Conservation (phyloP, 116 monocot species). For the Cymodocea nodosa region DNA sequence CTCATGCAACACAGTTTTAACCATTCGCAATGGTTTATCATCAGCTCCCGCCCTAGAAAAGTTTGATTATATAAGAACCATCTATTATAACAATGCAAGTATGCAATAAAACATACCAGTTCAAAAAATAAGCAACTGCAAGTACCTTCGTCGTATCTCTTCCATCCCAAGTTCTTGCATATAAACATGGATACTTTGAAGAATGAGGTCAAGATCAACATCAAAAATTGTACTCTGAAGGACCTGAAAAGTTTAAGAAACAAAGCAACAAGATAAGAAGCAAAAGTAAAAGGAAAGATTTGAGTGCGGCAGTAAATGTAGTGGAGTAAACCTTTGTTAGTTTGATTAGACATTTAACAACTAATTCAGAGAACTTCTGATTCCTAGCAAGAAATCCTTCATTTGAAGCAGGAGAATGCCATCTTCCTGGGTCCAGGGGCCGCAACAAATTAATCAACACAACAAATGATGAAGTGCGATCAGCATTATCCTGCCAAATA, state of each 20-base stretch:
- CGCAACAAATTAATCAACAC: slow-evolving; percentile 84
- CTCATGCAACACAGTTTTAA: slow-evolving; percentile 98
- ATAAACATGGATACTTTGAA: slow-evolving; percentile 95
- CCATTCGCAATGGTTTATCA: slow-evolving; percentile 96
- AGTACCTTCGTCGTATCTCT: slow-evolving; percentile 86
- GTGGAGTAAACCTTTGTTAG: slow-evolving; percentile 61
- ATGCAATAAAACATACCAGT: no score
- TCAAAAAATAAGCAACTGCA: no score
- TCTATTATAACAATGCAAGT: background rate
- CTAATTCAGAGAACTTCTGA: slow-evolving; percentile 95
- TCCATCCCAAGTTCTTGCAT: slow-evolving; percentile 99
- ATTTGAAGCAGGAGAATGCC: slow-evolving; percentile 70
- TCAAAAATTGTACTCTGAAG: slow-evolving; percentile 87
- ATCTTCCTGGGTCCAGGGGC: slow-evolving; percentile 81
- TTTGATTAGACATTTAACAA: slow-evolving; percentile 98
- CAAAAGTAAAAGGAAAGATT: no score
- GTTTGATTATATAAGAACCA: slow-evolving; percentile 1
- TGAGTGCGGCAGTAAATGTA: background rate
- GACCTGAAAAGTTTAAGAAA: slow-evolving; percentile 29
- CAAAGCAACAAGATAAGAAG: no score
- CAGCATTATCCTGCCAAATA: slow-evolving; percentile 81
- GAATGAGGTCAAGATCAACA: slow-evolving; percentile 92
- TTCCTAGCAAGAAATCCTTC: slow-evolving; percentile 54
- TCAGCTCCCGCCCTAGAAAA: slow-evolving; percentile 82
- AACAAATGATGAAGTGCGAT: slow-evolving; percentile 92